phyloP scores from a whole-genome alignment of 148 eudicot species.

The Amaranthus cruentus region DNA sequence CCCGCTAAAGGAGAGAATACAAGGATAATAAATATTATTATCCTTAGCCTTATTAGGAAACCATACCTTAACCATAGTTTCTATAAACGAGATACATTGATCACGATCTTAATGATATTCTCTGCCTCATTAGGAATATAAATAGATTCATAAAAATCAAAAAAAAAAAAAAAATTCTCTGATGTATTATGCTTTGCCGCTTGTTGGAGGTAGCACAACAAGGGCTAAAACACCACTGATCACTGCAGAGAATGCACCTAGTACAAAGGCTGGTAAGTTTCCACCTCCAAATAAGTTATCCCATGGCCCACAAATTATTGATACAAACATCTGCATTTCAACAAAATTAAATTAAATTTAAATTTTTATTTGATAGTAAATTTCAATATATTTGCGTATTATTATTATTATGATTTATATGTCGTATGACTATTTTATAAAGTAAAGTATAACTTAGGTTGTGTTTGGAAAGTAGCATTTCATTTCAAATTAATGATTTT shows the following conservation, averaged over 20 bases:
- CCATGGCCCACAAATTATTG: constrained; percentile 64
- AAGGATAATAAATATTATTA: neutral
- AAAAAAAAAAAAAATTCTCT: neutral
- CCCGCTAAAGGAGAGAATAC: constrained; percentile 1
- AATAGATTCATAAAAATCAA: neutral
- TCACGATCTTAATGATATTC: neutral
- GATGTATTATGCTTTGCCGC: constrained; percentile 21
- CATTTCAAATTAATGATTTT: too few relatives aligned
- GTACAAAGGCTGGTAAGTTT: constrained; percentile 63
- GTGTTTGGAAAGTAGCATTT: too few relatives aligned
- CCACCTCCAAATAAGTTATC: constrained; percentile 73
- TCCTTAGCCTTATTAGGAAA: neutral
- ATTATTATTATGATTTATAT: neutral
- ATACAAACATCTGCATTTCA: constrained; percentile 53
- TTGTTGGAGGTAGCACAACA: constrained; percentile 36
- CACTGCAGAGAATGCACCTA: constrained; percentile 50
- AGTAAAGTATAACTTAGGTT: too few relatives aligned
- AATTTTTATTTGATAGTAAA: neutral
- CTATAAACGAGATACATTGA: too few relatives aligned
- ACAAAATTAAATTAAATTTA: neutral
- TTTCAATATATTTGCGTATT: neutral
- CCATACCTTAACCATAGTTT: neutral
- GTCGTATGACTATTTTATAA: too few relatives aligned
- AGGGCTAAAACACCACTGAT: constrained; percentile 43
- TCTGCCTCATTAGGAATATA: neutral